These are phyloP conservation scores for Metschnikowia proteae DNA, from an alignment of 805 yeast genomes.

Conservation along the genomic window DNA sequence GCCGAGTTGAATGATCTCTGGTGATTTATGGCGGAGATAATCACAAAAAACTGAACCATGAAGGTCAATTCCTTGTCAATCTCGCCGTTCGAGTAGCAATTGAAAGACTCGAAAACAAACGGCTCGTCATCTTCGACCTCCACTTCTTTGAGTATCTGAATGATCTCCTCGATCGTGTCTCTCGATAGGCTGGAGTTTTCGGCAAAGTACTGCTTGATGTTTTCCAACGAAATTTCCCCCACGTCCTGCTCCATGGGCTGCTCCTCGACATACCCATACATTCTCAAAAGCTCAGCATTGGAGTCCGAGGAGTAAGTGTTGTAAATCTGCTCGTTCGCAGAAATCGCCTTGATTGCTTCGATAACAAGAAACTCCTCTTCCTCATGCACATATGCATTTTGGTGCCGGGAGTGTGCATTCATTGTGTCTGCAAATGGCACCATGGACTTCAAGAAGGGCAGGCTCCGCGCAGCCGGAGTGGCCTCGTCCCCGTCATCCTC, in stretches of 20 bases:
- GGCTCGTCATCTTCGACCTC: conserved; percentile 43
- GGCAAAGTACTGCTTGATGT: conserved; percentile 37
- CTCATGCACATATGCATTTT: conserved; percentile 70
- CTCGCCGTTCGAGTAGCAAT: conserved; percentile 55
- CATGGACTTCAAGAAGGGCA: conserved; percentile 66
- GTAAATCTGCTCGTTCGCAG: conserved; percentile 68
- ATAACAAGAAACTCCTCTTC: conserved; percentile 54
- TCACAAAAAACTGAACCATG: conserved; percentile 49
- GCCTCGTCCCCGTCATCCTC: conserved; percentile 19
- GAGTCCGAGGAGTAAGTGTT: conserved; percentile 91
- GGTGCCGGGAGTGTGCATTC: conserved; percentile 75
- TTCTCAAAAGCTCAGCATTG: conserved; percentile 81
- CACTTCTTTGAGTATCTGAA: conserved; percentile 26
- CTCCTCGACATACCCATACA: conserved; percentile 87
- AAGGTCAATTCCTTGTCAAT: conserved; percentile 56
- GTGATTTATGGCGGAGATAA: conserved; percentile 24
- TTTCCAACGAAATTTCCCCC: conserved; percentile 61
- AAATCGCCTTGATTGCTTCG: conserved; percentile 61
- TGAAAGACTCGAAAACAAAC: conserved; percentile 53
- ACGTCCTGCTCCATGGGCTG: conserved; percentile 72
- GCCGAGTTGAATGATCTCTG: conserved; percentile 23
- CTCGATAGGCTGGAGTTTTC: conserved; percentile 18
- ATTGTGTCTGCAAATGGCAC: conserved; percentile 90
- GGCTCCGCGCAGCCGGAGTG: not conserved
- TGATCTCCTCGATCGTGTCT: conserved; percentile 32